A percentile compares a stretch with the other conserved stretches of the same genome.
Evolutionary conservation across 768 basidiomycete species (phyloP).

Genomic region (Leccinum ochraceum): DNA sequence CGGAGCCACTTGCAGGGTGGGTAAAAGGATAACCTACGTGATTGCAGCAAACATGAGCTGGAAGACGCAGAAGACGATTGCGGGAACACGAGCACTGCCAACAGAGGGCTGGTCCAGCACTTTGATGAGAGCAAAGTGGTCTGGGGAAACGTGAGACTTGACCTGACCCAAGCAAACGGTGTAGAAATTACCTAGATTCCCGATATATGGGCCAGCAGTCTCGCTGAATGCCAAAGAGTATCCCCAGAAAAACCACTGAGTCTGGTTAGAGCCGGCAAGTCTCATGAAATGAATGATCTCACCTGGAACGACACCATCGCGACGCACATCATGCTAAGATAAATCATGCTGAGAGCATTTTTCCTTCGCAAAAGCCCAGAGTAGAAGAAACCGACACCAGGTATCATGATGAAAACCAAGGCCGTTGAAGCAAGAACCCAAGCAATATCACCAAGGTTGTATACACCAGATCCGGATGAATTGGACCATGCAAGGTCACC

Average conservation of each 20-base stretch:
- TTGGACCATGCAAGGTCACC: conserved; percentile 38
- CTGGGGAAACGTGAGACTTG: conserved; percentile 37
- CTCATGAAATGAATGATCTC: conserved; percentile 45
- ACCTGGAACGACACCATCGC: conserved; percentile 88
- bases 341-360: conserved; percentile 92
- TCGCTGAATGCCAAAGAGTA: conserved; percentile 91
- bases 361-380: conserved; percentile 90
- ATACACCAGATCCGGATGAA: conserved; percentile 33
- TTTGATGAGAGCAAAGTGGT: conserved; percentile 79
- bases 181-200: conserved; percentile 65
- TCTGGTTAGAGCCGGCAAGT: conserved; percentile 1
- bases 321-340: conserved; percentile 70
- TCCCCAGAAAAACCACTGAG: conserved; percentile 97
- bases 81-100: conserved; percentile 69
- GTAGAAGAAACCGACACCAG: conserved; percentile 86
- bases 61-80: conserved; percentile 79
- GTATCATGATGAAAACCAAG: conserved; percentile 84
- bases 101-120: conserved; percentile 77
- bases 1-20: not conserved
- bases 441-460: conserved; percentile 66
- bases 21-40: conserved; percentile 51
- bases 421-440: conserved; percentile 76
- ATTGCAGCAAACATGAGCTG: conserved; percentile 91
- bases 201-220: conserved; percentile 73
- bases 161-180: not conserved